Evolutionary conservation across 805 yeast species (phyloP).

Genomic region (Diddensiella santjacobensis): DNA sequence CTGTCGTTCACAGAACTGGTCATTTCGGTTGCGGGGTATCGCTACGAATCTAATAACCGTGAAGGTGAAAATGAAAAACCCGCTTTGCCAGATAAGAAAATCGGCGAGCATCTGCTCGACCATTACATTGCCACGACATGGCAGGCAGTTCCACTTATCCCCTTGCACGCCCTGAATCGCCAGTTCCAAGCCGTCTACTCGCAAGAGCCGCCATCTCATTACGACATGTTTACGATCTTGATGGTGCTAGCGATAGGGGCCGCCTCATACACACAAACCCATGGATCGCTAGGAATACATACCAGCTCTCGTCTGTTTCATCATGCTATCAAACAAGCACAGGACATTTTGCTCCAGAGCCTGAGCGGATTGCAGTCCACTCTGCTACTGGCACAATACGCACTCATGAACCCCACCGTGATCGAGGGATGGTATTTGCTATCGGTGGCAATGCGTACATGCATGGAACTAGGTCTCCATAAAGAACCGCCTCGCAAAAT

Average conservation of each 20-base stretch:
- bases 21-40: constrained; percentile 3
- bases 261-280: constrained; percentile 3
- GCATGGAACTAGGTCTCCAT: constrained; percentile 15
- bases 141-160: constrained; percentile 10
- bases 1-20: constrained; percentile 12
- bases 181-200: constrained; percentile 6
- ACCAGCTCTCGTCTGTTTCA: constrained; percentile 1
- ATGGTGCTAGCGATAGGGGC: constrained; percentile 10
- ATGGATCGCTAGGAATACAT: not conserved
- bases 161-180: constrained; percentile 2
- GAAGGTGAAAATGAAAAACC: not conserved
- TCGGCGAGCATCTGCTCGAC: constrained; percentile 2
- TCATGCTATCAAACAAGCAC: constrained; percentile 3
- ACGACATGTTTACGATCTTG: constrained; percentile 12
- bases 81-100: not conserved
- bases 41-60: not conserved
- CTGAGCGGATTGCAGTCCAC: constrained; percentile 12
- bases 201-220: not conserved
- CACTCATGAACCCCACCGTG: constrained; percentile 4
- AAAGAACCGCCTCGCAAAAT: constrained; percentile 10
- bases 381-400: constrained; percentile 6
- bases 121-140: constrained; percentile 9
- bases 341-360: constrained; percentile 3
- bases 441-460: constrained; percentile 12
- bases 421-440: constrained; percentile 11